Conservation (phyloP, 176 grass and related monocot species). For the Areca catechu region DNA sequence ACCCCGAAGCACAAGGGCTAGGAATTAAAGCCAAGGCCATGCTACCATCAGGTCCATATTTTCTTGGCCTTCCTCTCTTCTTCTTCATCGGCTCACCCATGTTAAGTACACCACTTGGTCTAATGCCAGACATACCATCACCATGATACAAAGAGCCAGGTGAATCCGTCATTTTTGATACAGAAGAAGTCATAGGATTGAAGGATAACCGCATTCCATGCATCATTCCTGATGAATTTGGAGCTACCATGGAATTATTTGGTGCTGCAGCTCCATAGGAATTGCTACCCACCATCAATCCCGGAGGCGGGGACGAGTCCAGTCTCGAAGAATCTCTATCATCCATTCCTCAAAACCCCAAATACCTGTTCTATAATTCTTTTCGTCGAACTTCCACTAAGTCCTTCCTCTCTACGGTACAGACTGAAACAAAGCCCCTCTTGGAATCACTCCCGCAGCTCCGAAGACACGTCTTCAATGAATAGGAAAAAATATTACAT, state of each 20-base stretch:
- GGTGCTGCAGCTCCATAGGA: background rate
- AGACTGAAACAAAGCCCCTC: too few species aligned
- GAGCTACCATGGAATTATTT: background rate
- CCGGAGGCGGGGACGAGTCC: constrained; percentile 8
- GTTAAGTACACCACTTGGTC: constrained; percentile 16
- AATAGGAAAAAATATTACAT: too few species aligned
- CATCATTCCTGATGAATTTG: constrained; percentile 13
- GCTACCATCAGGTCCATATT: constrained; percentile 88
- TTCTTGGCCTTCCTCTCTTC: constrained; percentile 91
- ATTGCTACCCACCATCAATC: constrained; percentile 2
- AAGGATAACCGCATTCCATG: constrained; percentile 13
- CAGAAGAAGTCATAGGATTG: constrained; percentile 2
- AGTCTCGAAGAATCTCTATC: constrained; percentile 9
- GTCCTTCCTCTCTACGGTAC: too few species aligned
- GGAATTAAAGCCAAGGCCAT: constrained; percentile 74
- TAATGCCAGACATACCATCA: constrained; percentile 2
- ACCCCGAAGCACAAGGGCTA: constrained; percentile 48
- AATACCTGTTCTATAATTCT: background rate
- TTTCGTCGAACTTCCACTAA: background rate
- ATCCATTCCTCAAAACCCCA: constrained; percentile 18
- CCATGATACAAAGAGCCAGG: constrained; percentile 3
- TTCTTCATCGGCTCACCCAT: constrained; percentile 71
- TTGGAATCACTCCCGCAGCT: too few species aligned
- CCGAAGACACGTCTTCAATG: too few species aligned
- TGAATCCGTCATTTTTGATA: background rate